These are phyloP conservation scores for Termitomyces sp. DNA, from an alignment of 768 basidiomycete genomes.

Conservation along the genomic window DNA sequence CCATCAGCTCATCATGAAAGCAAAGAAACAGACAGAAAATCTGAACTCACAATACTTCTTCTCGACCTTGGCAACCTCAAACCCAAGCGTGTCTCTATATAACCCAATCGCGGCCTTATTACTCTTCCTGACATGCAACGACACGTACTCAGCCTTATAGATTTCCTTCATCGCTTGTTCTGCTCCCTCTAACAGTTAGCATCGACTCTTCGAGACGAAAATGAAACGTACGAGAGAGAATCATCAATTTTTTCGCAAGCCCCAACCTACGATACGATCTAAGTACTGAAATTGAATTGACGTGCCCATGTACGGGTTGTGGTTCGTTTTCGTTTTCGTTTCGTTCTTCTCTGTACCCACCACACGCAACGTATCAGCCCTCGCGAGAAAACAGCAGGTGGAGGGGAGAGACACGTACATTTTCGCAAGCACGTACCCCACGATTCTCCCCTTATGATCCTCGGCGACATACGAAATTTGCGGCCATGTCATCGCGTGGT, in stretches of 20 bases:
- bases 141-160: slow-evolving; percentile 83
- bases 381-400: not conserved
- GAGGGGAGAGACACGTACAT: slow-evolving; percentile 54
- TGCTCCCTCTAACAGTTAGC: slow-evolving; percentile 26
- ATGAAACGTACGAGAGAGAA: slow-evolving; percentile 74
- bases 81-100: slow-evolving; percentile 88
- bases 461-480: slow-evolving; percentile 92
- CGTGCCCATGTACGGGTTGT: slow-evolving; percentile 70
- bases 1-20: not conserved
- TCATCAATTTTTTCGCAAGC: slow-evolving; percentile 91
- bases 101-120: slow-evolving; percentile 88
- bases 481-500: slow-evolving; percentile 90
- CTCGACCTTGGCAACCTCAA: slow-evolving; percentile 82
- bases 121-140: slow-evolving; percentile 91
- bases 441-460: slow-evolving; percentile 83
- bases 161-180: slow-evolving; percentile 90
- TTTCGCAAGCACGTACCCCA: slow-evolving; percentile 95
- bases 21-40: not conserved
- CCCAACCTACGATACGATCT: slow-evolving; percentile 89
- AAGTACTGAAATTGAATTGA: slow-evolving; percentile 95
- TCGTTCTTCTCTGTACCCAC: slow-evolving; percentile 49
- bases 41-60: slow-evolving; percentile 80
- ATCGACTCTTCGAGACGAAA: not conserved
- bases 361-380: slow-evolving; percentile 2
- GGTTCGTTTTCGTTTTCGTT: slow-evolving; percentile 36